Conservation (phyloP, 192 early-diverging fungal species). For the Rhizoclosmatium globosum region DNA sequence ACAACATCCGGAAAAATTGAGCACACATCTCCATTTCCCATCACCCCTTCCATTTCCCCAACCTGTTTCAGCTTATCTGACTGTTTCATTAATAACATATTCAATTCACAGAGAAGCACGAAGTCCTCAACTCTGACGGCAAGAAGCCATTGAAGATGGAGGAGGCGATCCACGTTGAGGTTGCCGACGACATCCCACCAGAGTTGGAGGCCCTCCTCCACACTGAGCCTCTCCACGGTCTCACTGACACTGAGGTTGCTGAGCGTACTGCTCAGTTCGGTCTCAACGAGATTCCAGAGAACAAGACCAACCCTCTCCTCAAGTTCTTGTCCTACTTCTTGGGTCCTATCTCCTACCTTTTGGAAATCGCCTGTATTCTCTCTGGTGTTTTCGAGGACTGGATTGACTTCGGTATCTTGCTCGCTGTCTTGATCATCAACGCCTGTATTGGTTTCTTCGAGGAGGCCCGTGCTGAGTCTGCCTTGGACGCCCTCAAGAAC, state of each 20-base stretch:
- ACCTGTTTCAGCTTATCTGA: neutral
- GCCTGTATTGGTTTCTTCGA: slow-evolving; percentile 94
- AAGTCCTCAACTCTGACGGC: slow-evolving; percentile 28
- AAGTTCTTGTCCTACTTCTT: slow-evolving; percentile 89
- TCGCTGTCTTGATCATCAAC: slow-evolving; percentile 87
- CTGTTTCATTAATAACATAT: slow-evolving; percentile 3
- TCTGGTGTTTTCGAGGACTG: slow-evolving; percentile 84
- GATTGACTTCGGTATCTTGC: slow-evolving; percentile 86
- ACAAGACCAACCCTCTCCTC: slow-evolving; percentile 83
- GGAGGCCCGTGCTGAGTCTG: slow-evolving; percentile 92
- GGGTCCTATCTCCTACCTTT: slow-evolving; percentile 89
- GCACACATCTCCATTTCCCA: neutral
- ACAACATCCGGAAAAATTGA: neutral
- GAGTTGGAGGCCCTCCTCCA: slow-evolving; percentile 63
- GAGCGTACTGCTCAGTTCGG: slow-evolving; percentile 80
- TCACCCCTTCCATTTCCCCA: neutral
- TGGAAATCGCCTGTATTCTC: slow-evolving; percentile 90
- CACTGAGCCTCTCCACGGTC: slow-evolving; percentile 79
- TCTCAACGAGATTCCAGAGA: slow-evolving; percentile 77
- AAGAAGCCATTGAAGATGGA: slow-evolving; percentile 39
- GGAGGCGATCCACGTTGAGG: slow-evolving; percentile 50
- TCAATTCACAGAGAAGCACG: neutral
- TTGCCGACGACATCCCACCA: slow-evolving; percentile 43
- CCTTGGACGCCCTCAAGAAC: slow-evolving; percentile 93
- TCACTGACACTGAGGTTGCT: slow-evolving; percentile 75